Base-by-base conservation (phyloP, 192 early-diverging fungal species). In the Gigaspora rosea region DNA sequence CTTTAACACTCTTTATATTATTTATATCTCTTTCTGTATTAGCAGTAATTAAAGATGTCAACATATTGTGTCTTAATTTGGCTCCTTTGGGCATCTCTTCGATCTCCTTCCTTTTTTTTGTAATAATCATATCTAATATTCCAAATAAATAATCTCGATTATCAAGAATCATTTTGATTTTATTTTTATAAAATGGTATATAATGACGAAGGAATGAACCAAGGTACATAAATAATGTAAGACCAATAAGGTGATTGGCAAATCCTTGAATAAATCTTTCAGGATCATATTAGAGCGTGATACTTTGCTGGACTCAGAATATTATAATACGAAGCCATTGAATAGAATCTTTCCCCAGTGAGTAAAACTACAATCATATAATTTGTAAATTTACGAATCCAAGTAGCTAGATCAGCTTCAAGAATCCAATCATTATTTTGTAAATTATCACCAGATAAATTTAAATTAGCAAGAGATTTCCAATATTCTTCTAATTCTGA, bases 21-120 rank as follows among this genome's bases (percentile, higher is more conserved):
- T 59, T 75, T 13, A 33, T 32, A 63, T 75, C 73, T 18, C 20
- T 16, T 48, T 16, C 8, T 63, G 73, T 75, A 63, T 75, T 75
- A 0, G 57, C 54, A 46, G 46, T 75, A 48, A 62, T 49, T 16
- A 75, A 32, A 4, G 32, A 54, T 63, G 73, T 62, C 32, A 75
- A 57, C 33, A 75, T 47, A 75, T 75, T 58, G 49, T 46, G 36
- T 12, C 22, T n/a, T 50, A 62, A 75, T 11, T 18, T 1, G n/a
- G 58, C 9, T 20, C 47, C 51, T 5, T 33, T 8, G 22, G 35
- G 35, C 7, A 20, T 27, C 11, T 75, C 47, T 47, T 59, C 73
- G 48, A 75, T 75, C 32, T 62, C 59, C 46, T 59, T 8, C 62
- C 73, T 59, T 63, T 47, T n/a, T 50, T 61, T 35, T 11, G 15